Conservation (phyloP, 148 eudicot genomes). For the Camellia lanceoleosa region DNA sequence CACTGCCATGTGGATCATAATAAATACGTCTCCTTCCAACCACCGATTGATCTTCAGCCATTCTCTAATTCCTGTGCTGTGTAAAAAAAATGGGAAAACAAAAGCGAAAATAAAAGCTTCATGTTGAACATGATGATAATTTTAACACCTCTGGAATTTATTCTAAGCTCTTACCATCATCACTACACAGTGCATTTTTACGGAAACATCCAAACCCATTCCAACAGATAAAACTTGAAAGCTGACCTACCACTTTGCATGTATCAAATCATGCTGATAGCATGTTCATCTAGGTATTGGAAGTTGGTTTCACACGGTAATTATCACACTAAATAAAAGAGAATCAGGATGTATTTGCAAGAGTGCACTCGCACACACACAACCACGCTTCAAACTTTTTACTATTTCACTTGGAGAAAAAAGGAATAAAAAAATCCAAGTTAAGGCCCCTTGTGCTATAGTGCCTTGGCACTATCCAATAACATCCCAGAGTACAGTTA, state of each 20-base stretch:
- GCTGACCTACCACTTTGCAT: too few species aligned
- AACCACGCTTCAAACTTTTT: background rate
- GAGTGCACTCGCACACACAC: too few species aligned
- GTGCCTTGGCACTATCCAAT: background rate
- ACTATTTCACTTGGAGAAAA: background rate
- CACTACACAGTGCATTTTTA: background rate
- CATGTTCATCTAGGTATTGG: too few species aligned
- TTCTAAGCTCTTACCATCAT: background rate
- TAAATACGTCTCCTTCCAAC: slow-evolving; percentile 88
- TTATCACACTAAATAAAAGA: too few species aligned
- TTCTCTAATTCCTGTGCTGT: slow-evolving; percentile 81
- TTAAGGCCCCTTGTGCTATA: background rate
- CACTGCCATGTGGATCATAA: slow-evolving; percentile 75
- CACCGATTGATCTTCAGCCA: slow-evolving; percentile 88
- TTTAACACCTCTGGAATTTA: background rate
- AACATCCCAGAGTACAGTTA: background rate
- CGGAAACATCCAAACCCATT: too few species aligned
- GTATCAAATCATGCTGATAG: too few species aligned
- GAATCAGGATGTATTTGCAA: too few species aligned
- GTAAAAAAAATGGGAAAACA: slow-evolving; percentile 22
- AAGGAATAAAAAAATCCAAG: background rate
- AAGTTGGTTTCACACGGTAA: too few species aligned
- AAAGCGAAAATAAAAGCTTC: slow-evolving; percentile 9
- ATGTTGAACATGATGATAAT: background rate
- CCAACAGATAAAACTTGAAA: too few species aligned